phyloP scores from a whole-genome alignment of 2,329 filamentous ascomycete species.

The Pseudocercospora fijiensis region DNA sequence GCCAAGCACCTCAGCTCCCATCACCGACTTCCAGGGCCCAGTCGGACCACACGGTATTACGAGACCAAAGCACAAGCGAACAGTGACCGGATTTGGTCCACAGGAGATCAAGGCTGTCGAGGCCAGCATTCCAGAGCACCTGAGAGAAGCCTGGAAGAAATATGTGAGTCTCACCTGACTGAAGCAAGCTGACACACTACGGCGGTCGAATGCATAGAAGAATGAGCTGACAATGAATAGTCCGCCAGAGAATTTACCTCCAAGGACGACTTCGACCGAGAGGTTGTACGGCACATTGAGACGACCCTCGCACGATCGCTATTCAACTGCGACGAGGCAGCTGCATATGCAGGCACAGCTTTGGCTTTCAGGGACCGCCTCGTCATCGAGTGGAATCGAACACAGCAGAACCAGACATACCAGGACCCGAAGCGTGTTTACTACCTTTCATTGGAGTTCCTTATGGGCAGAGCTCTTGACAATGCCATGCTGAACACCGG shows the following conservation, averaged over 20 bases:
- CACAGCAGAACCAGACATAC: slow-evolving; percentile 92
- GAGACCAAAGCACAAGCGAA: slow-evolving; percentile 94
- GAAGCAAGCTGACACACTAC: neutral
- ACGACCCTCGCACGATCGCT: slow-evolving; percentile 92
- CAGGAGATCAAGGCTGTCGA: slow-evolving; percentile 92
- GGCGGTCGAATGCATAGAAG: neutral
- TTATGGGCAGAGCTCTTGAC: slow-evolving; percentile 95
- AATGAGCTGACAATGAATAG: slow-evolving; percentile 41
- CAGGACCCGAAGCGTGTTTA: slow-evolving; percentile 91
- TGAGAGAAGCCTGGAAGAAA: slow-evolving; percentile 73
- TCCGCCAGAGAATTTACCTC: slow-evolving; percentile 68
- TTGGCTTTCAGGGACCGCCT: slow-evolving; percentile 90
- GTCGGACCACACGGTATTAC: slow-evolving; percentile 77
- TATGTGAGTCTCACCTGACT: slow-evolving; percentile 50
- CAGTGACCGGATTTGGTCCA: slow-evolving; percentile 89
- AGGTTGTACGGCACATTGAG: slow-evolving; percentile 91
- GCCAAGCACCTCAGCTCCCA: slow-evolving; percentile 77
- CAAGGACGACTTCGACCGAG: slow-evolving; percentile 78
- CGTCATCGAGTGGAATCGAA: slow-evolving; percentile 96
- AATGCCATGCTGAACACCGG: slow-evolving; percentile 98
- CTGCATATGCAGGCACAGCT: slow-evolving; percentile 86
- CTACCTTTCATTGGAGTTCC: slow-evolving; percentile 94
- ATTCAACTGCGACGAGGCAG: slow-evolving; percentile 95
- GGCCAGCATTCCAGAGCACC: slow-evolving; percentile 82
- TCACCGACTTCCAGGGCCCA: slow-evolving; percentile 81